Evolutionary conservation across 2,329 filamentous ascomycete species (phyloP), one percentile per base, ranked within the genome.

Genomic region (Fusarium pininemorale): DNA sequence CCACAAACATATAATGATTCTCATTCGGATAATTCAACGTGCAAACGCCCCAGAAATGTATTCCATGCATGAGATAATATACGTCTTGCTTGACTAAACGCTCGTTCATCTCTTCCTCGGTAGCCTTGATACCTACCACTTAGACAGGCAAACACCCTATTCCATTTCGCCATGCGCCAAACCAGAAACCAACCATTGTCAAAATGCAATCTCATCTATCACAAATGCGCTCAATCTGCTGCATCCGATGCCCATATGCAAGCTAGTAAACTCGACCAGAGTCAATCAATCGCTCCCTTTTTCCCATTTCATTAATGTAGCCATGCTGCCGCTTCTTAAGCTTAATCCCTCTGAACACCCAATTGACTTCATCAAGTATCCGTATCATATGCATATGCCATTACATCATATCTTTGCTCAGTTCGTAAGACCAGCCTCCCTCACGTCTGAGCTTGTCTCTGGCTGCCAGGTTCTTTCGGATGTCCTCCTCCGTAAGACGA

Each of bases 401-500:
- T 77, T 75, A 87, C 64, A 82, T 79, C 82, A 85, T 82, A 30
- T 87, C 85, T 75, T 82, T 83, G 73, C 86, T 85, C 78, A 89
- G 83, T 75, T 90, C 89, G 80, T 93, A 96, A 54, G 89, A 91
- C 95, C 95, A 98, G 2, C 93, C 94, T 9, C 95, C 95, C 75
- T 98, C 94, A 70, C 92, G 87, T 58, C 93, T 89, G 80, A 98
- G 87, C 79, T 91, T 90, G 82, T 97, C 93, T 70, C 95, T 88
- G 64, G 93, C 93, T 69, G 93, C 92, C 77, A 93, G 84, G 83
- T 98, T 95, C 80, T 90, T 93, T 61, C 90, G 86, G 78, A 97
- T 94, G 79, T 98, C 95, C 67, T 97, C 95, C 75, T 95, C 92
- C 0, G 95, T 98, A 76, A 99, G 86, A 60, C 87, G 84, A 77